Evolutionary conservation across 768 basidiomycete genomes (phyloP), one percentile per base, ranked within the genome.

Genomic region (Tulasnella sp.): DNA sequence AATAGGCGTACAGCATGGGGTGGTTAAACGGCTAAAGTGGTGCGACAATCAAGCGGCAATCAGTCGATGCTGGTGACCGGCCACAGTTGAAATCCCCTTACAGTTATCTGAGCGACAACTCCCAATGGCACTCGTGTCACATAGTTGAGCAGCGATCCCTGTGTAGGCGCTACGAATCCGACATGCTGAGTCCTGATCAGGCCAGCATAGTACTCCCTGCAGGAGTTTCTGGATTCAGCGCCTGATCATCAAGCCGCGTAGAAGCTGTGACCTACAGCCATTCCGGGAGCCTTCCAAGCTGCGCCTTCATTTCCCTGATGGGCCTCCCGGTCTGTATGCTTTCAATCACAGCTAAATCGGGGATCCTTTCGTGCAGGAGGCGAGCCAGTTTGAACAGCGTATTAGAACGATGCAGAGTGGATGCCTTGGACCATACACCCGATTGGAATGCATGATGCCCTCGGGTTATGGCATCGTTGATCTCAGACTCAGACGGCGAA

Each of bases 81-180:
- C 7, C 17, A 25, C 31, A 15, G 60, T 19, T 24, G 30, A 41
- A 42, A 48, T 7, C 25, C 58, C 49, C 52, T 68, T 59, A 87
- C 88, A 12, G 87, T 91, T 24, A 92, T 86, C 67, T 92, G 88
- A 0, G 84, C 89, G 41, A 90, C 87, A n/a, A 91, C 89, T 10
- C 90, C 90, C 0, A 92, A 76, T 0, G 90, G 88, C 10, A 88
- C 75, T 12, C 90, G 78, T 50, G 81, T 78, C 4, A 92, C 83
- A 68, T 87, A 84, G 66, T 91, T 92, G 34, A 91, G 71, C 41
- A 92, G 68, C 54, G 79, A 80, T 0, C 90, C 90, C 64, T 88
- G 84, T 0, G 86, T 87, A 2, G 88, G 90, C 12, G 85, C 81
- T 17, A 90, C 76, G 62, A 80, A 83, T 15, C 69, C 73, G 4